Base-by-base conservation (phyloP, 331 rosid species). In the Malus hybrid region DNA sequence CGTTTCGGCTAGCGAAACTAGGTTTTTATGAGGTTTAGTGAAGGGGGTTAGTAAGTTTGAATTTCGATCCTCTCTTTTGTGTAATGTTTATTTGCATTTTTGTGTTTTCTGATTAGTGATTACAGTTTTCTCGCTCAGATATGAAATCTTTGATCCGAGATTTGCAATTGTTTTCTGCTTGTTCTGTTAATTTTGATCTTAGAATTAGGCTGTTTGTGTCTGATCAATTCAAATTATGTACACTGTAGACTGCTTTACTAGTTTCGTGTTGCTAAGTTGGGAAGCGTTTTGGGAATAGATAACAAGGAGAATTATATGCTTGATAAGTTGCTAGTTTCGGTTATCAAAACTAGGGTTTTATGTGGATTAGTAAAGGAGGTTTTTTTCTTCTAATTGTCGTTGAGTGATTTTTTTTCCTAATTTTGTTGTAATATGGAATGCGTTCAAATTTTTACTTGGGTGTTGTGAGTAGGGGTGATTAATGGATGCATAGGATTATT, bases 91-190 rank as follows among this genome's bases (percentile, higher is more conserved):
- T 4, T 10, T 28, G 29, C 14, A 20, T 12, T 57, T 57, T 57
- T 52, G 57, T 16, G 19, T 52, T 55, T n/a, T 46, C 15, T 28
- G 60, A 34, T 79, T 39, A 5, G 46, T 39, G 46, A 39, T 39
- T 39, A 39, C 44, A 42, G 71, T 57, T 24, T 18, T 42, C 8
- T 46, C 5, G 24, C 54, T 31, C 67, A 33, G 83, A 67, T 79
- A 83, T 73, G 83, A 65, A 56, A 9, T 12, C 13, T 61, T 66
- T 63, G 81, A 76, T 75, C 79, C n/a, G 3, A 10, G 74, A 62
- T 79, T 67, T 33, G 78, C 15, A 24, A 3, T 22, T 74, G 32
- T 61, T 71, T 73, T 39, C 6, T 10, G 71, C 48, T 28, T 56
- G 14, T 52, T 59, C 39, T 72, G 6, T 65, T 31, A 16, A 8